Evolutionary conservation across 768 basidiomycete species (phyloP), one percentile per base, ranked within the genome.

Genomic region (Suillus spraguei): DNA sequence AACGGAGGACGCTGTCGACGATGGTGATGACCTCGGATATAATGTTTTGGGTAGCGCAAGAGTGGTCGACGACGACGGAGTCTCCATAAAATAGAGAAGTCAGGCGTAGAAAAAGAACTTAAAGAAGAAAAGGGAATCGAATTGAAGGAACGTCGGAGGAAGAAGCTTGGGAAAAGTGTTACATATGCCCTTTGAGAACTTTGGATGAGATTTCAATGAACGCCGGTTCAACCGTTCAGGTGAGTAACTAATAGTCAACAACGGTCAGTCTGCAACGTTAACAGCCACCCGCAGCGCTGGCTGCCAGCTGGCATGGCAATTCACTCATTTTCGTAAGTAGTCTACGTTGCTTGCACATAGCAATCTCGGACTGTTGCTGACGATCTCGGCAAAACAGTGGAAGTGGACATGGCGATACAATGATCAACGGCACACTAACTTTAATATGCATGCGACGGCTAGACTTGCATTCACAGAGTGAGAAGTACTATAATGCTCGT

Each of bases 1-100:
- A 50, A 76, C 67, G 49, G 79, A 71, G 36, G 73, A 67, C n/a
- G 76, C 71, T 49, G 73, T 71, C 2, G 72, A 67, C 39, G 74
- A 59, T 22, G 69, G 68, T 32, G 71, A 62, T 53, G 32, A 53
- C 52, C 33, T 53, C 32, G 33, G 52, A 33, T 52, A 28, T n/a
- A 60, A 60, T 20, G 78, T 75, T 20, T 75, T 72, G 44, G 78
- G 70, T 3, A 78, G 76, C 41, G 78, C 72, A 41, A 80, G 70
- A 62, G 78, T 71, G 14, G 36, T 36, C 67, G 81, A 71, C 66
- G 78, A 74, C 66, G 78, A 74, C 65, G 78, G 78, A 2, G 79
- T 69, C 63, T 80, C 79, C 78, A 83, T 81, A 70, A 67, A 76
- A 63, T 54, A 60, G 41, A 61, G 54, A 66, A 50, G 65, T 41